Conservation (phyloP, 2,329 filamentous ascomycete species). For the Trichoderma semiorbis region DNA sequence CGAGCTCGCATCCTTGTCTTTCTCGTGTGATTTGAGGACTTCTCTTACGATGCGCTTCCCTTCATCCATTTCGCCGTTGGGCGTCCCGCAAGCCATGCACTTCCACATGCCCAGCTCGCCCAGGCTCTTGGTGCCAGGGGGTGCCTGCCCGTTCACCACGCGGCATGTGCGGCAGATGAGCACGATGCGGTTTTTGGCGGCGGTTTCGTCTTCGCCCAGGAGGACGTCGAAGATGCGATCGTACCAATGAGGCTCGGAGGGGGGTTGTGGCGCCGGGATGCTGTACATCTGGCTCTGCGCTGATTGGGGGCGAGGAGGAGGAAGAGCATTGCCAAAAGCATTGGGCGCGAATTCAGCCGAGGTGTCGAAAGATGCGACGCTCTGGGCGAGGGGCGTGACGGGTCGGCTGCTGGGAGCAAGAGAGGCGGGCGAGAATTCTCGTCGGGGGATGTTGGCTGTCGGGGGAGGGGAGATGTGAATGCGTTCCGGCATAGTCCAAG, state of each 20-base stretch:
- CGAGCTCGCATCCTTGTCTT: slow-evolving; percentile 11
- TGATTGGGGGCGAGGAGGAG: slow-evolving; percentile 27
- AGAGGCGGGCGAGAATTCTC: slow-evolving; percentile 26
- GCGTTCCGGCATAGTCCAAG: slow-evolving; percentile 30
- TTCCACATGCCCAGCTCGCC: slow-evolving; percentile 84
- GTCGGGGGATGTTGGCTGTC: slow-evolving; percentile 57
- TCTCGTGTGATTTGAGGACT: slow-evolving; percentile 40
- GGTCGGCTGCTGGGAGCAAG: slow-evolving; percentile 18
- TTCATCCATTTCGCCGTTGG: slow-evolving; percentile 80
- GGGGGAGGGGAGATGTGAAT: slow-evolving; percentile 55
- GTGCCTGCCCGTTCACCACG: slow-evolving; percentile 92
- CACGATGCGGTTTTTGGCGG: slow-evolving; percentile 83
- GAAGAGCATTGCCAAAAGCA: slow-evolving; percentile 37
- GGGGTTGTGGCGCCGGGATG: slow-evolving; percentile 1
- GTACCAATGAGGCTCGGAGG: slow-evolving; percentile 71
- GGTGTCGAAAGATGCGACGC: slow-evolving; percentile 36
- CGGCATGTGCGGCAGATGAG: slow-evolving; percentile 80
- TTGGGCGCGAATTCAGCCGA: slow-evolving; percentile 72
- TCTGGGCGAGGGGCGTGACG: neutral
- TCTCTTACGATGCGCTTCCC: slow-evolving; percentile 68
- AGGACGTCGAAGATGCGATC: slow-evolving; percentile 89
- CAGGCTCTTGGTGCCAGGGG: slow-evolving; percentile 73
- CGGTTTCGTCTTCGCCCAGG: slow-evolving; percentile 90
- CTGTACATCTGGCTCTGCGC: slow-evolving; percentile 19
- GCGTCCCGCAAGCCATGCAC: slow-evolving; percentile 77